Evolutionary conservation across 2,329 filamentous ascomycete genomes (phyloP).

Genomic region (Tolypocladium sp.): DNA sequence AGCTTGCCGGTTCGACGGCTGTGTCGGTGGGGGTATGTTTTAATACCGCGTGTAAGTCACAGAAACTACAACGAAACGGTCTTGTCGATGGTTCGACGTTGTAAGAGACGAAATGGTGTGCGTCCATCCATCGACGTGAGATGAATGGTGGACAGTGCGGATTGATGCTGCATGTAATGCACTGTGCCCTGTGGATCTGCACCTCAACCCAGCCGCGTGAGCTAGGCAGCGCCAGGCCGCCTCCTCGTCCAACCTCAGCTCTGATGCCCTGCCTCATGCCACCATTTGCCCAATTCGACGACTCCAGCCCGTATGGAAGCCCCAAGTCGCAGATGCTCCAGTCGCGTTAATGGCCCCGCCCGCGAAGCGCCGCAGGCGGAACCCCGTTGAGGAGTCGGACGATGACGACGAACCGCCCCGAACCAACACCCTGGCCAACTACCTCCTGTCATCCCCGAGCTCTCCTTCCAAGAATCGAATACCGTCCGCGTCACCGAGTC

Average conservation of each 20-base stretch:
- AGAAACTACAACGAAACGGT: too few species aligned
- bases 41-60: neutral
- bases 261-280: neutral
- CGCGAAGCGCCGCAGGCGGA: slow-evolving; percentile 50
- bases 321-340: slow-evolving; percentile 15
- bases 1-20: neutral
- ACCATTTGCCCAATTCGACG: neutral
- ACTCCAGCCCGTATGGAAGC: slow-evolving; percentile 11
- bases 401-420: slow-evolving; percentile 36
- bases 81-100: neutral
- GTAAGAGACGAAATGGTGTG: neutral
- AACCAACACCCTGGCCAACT: slow-evolving; percentile 42
- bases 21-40: neutral
- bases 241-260: neutral
- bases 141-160: neutral
- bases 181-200: neutral
- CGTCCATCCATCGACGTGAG: neutral
- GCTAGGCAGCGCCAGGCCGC: slow-evolving; percentile 3
- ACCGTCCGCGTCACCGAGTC: slow-evolving; percentile 31
- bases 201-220: neutral
- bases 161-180: neutral
- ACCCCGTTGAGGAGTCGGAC: slow-evolving; percentile 39
- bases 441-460: slow-evolving; percentile 43
- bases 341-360: slow-evolving; percentile 44
- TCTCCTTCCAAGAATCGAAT: slow-evolving; percentile 22